Evolutionary conservation across 305 asterid genomes (phyloP).

Genomic region (Fraxinus xanthoxyloides): DNA sequence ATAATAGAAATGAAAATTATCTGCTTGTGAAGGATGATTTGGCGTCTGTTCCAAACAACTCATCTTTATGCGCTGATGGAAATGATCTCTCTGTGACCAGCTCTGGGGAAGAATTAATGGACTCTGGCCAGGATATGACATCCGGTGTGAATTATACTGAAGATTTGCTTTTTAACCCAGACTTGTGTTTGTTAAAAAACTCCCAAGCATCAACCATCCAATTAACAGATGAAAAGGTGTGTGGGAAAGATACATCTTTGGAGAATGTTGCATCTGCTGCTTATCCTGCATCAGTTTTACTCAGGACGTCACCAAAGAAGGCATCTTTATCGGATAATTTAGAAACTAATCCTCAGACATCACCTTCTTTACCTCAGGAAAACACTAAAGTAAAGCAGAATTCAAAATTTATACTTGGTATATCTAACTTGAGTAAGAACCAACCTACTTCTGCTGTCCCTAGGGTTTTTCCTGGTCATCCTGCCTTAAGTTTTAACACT

Average conservation of each 20-base stretch:
- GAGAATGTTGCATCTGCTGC: slow-evolving; percentile 30
- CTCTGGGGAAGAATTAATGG: slow-evolving; percentile 38
- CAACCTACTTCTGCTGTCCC: slow-evolving; percentile 36
- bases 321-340: slow-evolving; percentile 22
- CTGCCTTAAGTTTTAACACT: slow-evolving; percentile 34
- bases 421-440: slow-evolving; percentile 41
- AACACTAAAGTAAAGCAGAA: slow-evolving; percentile 33
- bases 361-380: slow-evolving; percentile 30
- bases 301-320: slow-evolving; percentile 25
- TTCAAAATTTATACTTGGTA: slow-evolving; percentile 30
- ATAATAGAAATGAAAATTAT: slow-evolving; percentile 8
- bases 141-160: slow-evolving; percentile 50
- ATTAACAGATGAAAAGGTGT: slow-evolving; percentile 31
- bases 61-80: slow-evolving; percentile 30
- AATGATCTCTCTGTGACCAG: slow-evolving; percentile 28
- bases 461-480: slow-evolving; percentile 39
- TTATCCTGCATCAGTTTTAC: slow-evolving; percentile 21
- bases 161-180: slow-evolving; percentile 37
- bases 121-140: slow-evolving; percentile 34
- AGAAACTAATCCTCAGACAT: slow-evolving; percentile 25
- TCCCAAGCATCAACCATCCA: slow-evolving; percentile 24
- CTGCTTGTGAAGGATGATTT: slow-evolving; percentile 27
- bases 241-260: slow-evolving; percentile 30
- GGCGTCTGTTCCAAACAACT: slow-evolving; percentile 21
- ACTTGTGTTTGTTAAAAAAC: slow-evolving; percentile 28